Conservation (phyloP, 176 grass and related monocot species). For the Otatea glauca region DNA sequence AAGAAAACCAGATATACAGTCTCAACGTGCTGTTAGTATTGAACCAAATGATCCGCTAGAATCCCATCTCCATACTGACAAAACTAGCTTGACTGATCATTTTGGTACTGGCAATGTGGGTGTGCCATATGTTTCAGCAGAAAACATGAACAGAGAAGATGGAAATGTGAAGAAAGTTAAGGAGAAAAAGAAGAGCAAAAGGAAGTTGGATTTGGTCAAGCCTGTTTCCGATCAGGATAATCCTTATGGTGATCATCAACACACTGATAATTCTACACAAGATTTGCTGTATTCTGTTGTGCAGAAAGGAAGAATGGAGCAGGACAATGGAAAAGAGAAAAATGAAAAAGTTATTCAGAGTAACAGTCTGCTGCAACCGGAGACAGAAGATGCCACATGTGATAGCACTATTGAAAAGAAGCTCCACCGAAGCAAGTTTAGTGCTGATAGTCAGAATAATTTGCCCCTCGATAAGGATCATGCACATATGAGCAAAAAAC, state of each 20-base stretch:
- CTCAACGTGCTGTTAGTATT: conserved; percentile 25
- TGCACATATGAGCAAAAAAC: conserved; percentile 34
- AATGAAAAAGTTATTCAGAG: conserved; percentile 38
- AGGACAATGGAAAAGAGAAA: conserved; percentile 41
- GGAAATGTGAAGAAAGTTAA: conserved; percentile 49
- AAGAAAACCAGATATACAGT: conserved; percentile 47
- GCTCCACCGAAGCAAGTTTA: conserved; percentile 17
- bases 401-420: conserved; percentile 45
- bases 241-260: conserved; percentile 24
- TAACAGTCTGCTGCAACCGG: conserved; percentile 12
- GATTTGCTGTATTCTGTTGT: conserved; percentile 26
- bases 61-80: conserved; percentile 35
- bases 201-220: conserved; percentile 35
- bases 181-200: conserved; percentile 57
- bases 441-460: conserved; percentile 30
- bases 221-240: conserved; percentile 29
- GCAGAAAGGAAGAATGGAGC: conserved; percentile 36
- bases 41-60: conserved; percentile 37
- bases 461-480: conserved; percentile 35
- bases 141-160: conserved; percentile 36
- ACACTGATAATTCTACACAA: conserved; percentile 37
- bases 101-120: conserved; percentile 30
- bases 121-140: conserved; percentile 40
- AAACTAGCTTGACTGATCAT: conserved; percentile 45
- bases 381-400: conserved; percentile 36